phyloP scores from a whole-genome alignment of 805 yeast species.

The Teunomyces pallodes region DNA sequence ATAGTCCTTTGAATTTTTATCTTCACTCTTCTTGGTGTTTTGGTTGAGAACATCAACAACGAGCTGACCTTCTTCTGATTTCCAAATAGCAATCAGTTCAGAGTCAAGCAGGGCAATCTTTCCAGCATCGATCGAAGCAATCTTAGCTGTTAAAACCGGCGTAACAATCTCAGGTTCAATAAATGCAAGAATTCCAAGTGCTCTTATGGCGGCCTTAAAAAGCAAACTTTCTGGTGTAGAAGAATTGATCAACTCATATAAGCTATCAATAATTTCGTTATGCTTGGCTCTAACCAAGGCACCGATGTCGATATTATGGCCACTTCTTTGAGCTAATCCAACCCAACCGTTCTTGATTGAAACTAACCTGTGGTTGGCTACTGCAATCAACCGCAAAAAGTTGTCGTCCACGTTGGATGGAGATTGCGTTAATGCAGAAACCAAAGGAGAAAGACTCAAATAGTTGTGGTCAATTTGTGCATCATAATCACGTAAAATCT shows the following conservation, averaged over 20 bases:
- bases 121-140: conserved; percentile 37
- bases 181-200: conserved; percentile 48
- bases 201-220: conserved; percentile 44
- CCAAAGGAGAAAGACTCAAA: conserved; percentile 19
- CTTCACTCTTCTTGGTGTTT: conserved; percentile 41
- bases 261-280: conserved; percentile 18
- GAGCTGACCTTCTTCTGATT: conserved; percentile 63
- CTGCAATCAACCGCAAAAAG: conserved; percentile 22
- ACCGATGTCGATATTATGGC: conserved; percentile 58
- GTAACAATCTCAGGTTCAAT: conserved; percentile 57
- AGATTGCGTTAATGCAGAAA: conserved; percentile 24
- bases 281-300: conserved; percentile 37
- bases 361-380: conserved; percentile 27
- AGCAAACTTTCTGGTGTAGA: conserved; percentile 39
- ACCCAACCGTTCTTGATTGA: conserved; percentile 67
- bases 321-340: conserved; percentile 59
- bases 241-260: conserved; percentile 17
- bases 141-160: conserved; percentile 45
- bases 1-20: conserved; percentile 79
- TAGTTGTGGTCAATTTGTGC: conserved; percentile 7
- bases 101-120: conserved; percentile 41
- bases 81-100: conserved; percentile 62
- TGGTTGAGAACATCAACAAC: conserved; percentile 61
- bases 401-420: conserved; percentile 14
- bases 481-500: conserved; percentile 15